Conservation (phyloP, 2,329 filamentous ascomycete species). For the Xylaria sp. region DNA sequence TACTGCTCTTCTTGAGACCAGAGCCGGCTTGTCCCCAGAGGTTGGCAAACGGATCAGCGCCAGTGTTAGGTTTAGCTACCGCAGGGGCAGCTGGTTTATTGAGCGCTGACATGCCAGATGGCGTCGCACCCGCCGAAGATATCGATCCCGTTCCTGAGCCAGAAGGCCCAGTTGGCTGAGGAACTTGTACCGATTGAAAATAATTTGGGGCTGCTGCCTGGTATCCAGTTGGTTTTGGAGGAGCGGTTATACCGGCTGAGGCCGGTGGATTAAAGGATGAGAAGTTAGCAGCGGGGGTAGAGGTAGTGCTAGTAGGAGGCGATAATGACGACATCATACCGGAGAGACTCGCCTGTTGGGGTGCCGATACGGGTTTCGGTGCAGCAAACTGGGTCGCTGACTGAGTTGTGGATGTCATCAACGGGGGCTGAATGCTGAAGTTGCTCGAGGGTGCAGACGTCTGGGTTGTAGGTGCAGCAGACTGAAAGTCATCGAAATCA, state of each 20-base stretch:
- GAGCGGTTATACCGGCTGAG: constrained; percentile 47
- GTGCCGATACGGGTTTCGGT: constrained; percentile 83
- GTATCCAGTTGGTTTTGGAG: constrained; percentile 66
- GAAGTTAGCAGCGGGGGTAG: constrained; percentile 65
- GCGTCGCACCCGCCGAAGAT: constrained; percentile 32
- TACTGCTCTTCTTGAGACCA: constrained; percentile 74
- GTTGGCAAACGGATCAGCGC: constrained; percentile 87
- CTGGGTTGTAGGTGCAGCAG: constrained; percentile 68
- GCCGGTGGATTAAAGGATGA: constrained; percentile 64
- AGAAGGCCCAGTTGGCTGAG: constrained; percentile 43
- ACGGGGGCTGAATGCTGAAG: constrained; percentile 52
- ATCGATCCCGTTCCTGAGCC: constrained; percentile 30
- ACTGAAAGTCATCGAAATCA: constrained; percentile 98
- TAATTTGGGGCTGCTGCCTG: constrained; percentile 89
- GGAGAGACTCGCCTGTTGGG: constrained; percentile 79
- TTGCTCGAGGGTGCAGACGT: constrained; percentile 51
- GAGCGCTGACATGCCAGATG: constrained; percentile 49
- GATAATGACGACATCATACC: constrained; percentile 85
- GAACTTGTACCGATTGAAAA: constrained; percentile 76
- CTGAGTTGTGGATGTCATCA: constrained; percentile 58
- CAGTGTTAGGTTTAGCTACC: constrained; percentile 59
- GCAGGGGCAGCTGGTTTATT: constrained; percentile 55
- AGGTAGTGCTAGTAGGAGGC: constrained; percentile 65
- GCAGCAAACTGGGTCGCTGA: constrained; percentile 74
- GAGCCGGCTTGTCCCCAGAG: constrained; percentile 80